Conservation (phyloP, 75 land plant genomes). For the Azolla pinnata region DNA sequence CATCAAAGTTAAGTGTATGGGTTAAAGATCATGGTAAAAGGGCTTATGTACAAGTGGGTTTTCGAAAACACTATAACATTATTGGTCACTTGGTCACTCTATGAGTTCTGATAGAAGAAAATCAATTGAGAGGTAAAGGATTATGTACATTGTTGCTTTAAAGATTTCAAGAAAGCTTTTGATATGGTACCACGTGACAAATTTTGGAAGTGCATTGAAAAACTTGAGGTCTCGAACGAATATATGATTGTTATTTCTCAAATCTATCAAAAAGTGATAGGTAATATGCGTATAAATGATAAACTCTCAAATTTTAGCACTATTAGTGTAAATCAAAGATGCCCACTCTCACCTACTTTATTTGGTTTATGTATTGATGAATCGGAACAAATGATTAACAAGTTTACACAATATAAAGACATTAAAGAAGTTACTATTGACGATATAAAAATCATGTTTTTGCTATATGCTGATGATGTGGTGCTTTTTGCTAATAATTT, state of each 20-base stretch:
- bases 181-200: constrained; percentile 3
- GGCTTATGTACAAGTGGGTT: no score
- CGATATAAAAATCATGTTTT: no score
- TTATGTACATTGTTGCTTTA: background rate
- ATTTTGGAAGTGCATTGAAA: constrained; percentile 4
- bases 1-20: background rate
- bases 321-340: background rate
- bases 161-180: constrained; percentile 4
- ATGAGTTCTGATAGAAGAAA: background rate
- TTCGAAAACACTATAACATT: no score
- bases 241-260: background rate
- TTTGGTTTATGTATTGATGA: background rate
- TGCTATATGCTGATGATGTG: no score
- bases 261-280: background rate
- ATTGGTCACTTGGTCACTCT: no score
- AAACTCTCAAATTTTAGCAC: background rate
- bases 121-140: background rate
- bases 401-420: no score
- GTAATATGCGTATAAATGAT: background rate
- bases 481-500: background rate
- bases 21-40: background rate
- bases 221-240: background rate
- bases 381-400: background rate
- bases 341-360: background rate
- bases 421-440: no score